phyloP scores from a whole-genome alignment of 164 flowering plant species.

The Vitis labrusca region DNA sequence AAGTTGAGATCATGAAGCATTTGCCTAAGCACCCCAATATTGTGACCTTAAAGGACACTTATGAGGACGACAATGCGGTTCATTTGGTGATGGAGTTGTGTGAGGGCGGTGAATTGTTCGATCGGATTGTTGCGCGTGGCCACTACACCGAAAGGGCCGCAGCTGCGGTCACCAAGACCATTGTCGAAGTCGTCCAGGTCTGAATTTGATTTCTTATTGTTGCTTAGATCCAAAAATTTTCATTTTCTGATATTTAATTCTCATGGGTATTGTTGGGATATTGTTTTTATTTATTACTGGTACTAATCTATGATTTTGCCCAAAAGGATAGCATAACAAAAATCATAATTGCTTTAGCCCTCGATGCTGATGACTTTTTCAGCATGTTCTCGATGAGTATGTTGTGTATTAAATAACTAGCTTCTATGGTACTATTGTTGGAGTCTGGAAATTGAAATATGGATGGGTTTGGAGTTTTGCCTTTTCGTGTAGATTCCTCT shows the following conservation, averaged over 20 bases:
- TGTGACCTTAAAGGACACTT: slow-evolving; percentile 39
- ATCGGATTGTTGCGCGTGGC: slow-evolving; percentile 44
- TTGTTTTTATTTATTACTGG: background rate
- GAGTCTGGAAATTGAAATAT: background rate
- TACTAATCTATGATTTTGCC: too few species aligned
- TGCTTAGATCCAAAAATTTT: background rate
- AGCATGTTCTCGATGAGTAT: background rate
- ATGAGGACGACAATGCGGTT: slow-evolving; percentile 38
- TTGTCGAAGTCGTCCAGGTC: slow-evolving; percentile 47
- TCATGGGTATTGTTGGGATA: background rate
- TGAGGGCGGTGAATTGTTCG: slow-evolving; percentile 45
- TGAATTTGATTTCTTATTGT: background rate
- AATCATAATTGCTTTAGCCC: too few species aligned
- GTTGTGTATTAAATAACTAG: background rate
- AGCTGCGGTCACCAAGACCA: slow-evolving; percentile 33
- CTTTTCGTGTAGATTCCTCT: background rate
- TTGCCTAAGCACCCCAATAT: slow-evolving; percentile 40
- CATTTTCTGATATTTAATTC: background rate
- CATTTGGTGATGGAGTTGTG: slow-evolving; percentile 46
- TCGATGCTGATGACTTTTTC: too few species aligned
- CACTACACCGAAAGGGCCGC: slow-evolving; percentile 47
- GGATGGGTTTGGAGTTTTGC: background rate
- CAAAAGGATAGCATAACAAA: too few species aligned
- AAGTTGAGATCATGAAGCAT: slow-evolving; percentile 45
- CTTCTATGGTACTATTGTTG: background rate